phyloP scores from a whole-genome alignment of 1,284 basidiomycete genomes.

The Moesziomyces sp. region DNA sequence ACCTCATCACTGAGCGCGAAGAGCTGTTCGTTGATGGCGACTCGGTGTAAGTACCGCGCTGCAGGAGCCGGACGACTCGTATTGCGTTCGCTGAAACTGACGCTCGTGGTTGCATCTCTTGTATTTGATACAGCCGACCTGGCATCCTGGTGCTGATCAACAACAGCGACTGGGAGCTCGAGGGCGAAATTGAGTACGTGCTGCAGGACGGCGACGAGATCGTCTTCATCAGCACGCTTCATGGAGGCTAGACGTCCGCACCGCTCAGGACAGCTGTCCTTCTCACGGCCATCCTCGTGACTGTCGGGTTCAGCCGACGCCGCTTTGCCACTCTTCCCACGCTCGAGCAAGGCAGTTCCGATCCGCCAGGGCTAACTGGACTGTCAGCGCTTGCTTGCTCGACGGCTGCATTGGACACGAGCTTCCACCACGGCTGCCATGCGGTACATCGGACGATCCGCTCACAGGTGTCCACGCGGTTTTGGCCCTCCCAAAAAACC shows the following conservation, averaged over 20 bases:
- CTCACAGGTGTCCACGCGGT: too few relatives aligned
- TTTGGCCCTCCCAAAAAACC: too few relatives aligned
- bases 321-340: too few relatives aligned
- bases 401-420: too few relatives aligned
- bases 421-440: too few relatives aligned
- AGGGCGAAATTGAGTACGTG: constrained; percentile 89
- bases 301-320: too few relatives aligned
- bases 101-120: neutral
- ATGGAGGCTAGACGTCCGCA: constrained; percentile 76
- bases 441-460: too few relatives aligned
- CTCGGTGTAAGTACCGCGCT: constrained; percentile 79
- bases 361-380: too few relatives aligned
- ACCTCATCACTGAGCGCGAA: constrained; percentile 82
- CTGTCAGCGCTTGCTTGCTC: too few relatives aligned
- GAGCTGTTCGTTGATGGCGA: constrained; percentile 90
- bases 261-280: too few relatives aligned
- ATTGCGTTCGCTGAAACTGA: neutral
- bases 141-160: constrained; percentile 96
- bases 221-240: constrained; percentile 94
- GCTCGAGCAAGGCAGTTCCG: too few relatives aligned
- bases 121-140: constrained; percentile 77
- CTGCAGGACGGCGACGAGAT: constrained; percentile 86
- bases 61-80: neutral
- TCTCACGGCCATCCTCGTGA: too few relatives aligned
- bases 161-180: constrained; percentile 97